Evolutionary conservation across 1,284 basidiomycete genomes (phyloP), one percentile per base, ranked within the genome.

Genomic region (Ustilago nuda): DNA sequence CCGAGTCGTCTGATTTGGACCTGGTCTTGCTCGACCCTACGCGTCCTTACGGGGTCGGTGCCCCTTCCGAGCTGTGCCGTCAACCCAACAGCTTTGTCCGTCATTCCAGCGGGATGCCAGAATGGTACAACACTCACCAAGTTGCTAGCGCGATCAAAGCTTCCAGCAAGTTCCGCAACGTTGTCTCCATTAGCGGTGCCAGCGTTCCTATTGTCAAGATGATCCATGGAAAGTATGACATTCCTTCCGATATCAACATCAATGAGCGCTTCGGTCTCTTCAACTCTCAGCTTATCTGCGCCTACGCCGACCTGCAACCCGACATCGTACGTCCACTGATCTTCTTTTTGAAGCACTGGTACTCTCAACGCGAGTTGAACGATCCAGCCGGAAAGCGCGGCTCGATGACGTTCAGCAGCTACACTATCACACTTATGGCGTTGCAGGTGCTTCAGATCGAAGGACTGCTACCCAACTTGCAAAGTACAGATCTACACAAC

Each of bases 381-480:
- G 80, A 83, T 48, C 80, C 82, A 12, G 58, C 65, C 19, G 80
- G 78, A 23, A 69, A 64, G 52, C 50, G 46, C 23, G 80, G 82
- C 1, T 58, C 45, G 8, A 60, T 65, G 59, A 74, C 72, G 3
- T 74, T 83, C 64, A 79, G 72, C 54, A 78, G 75, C 50, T 83
- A 83, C 72, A 78, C 82, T 4, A 70, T 82, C n/a, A 68, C 72
- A 7, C 72, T 83, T 13, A 68, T 81, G 72, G 80, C 79, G 9
- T 76, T 87, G 55, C 74, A 83, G 27, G 85, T 83, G 53, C 79
- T 87, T 7, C 86, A 87, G 62, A 48, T 67, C 2, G 62, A 73
- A 50, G 68, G 71, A 0, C 39, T 85, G 43, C 66, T 87, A 17
- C 86, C 86, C 1, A 87, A 87, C 54, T 70, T 87, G 5, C 86